A percentile compares a stretch with the other conserved stretches of the same genome.
Evolutionary conservation across 2,329 filamentous ascomycete genomes (phyloP).

Genomic region (Colletotrichum chrysophilum): DNA sequence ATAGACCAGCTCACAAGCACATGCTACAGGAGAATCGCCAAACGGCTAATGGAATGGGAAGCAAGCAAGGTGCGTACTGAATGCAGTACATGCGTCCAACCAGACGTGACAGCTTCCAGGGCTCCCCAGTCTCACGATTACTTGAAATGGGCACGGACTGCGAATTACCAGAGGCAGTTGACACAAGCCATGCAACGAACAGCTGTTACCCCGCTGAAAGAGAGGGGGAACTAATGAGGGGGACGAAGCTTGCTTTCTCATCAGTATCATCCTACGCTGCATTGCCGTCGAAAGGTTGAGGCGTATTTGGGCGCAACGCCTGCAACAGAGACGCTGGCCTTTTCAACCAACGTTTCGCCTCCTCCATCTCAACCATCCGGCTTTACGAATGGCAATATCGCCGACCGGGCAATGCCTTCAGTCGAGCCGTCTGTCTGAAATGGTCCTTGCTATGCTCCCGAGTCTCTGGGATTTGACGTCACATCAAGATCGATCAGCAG

Average conservation of each 20-base stretch:
- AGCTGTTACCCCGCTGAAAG: slow-evolving; percentile 7
- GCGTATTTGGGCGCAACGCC: not conserved
- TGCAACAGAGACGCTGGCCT: not conserved
- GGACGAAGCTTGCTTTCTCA: not conserved
- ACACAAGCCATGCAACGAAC: not conserved
- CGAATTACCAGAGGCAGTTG: not conserved
- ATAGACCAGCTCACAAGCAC: not conserved
- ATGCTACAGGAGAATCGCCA: not conserved
- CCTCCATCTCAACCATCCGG: not conserved
- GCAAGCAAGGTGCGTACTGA: not conserved
- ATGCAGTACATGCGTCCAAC: not conserved
- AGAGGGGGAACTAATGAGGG: not conserved
- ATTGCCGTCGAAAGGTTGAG: not conserved
- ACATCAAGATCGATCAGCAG: not conserved
- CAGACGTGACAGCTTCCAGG: not conserved
- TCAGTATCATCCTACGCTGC: not conserved
- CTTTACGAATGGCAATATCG: not conserved
- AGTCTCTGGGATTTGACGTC: slow-evolving; percentile 6
- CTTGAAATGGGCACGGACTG: not conserved
- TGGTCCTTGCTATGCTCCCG: not conserved
- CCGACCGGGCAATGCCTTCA: not conserved
- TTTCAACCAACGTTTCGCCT: not conserved
- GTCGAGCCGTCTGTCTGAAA: not conserved
- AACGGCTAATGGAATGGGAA: not conserved
- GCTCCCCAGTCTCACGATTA: not conserved